Conservation (phyloP, 1,139 yeast species). For the Geotrichum siamense region DNA sequence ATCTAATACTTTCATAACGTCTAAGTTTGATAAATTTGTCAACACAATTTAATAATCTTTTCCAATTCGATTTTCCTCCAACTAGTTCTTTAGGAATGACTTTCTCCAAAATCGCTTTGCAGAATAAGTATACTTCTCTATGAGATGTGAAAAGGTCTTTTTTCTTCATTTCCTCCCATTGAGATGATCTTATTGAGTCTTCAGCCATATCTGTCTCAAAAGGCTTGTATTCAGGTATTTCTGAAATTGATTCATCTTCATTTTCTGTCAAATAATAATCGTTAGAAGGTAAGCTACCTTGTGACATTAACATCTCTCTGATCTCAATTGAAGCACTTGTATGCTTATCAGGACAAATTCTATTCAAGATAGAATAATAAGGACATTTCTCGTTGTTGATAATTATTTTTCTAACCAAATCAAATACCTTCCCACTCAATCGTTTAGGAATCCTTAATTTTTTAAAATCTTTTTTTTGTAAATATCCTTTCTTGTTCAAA, state of each 20-base stretch:
- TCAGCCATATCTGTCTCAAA: neutral
- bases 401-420: constrained; percentile 12
- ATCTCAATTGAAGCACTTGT: constrained; percentile 6
- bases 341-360: constrained; percentile 22
- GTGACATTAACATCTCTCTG: constrained; percentile 2
- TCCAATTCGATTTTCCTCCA: constrained; percentile 50
- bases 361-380: constrained; percentile 20
- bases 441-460: constrained; percentile 15
- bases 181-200: constrained; percentile 3
- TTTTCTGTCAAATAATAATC: neutral
- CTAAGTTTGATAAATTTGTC: constrained; percentile 38
- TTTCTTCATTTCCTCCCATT: constrained; percentile 14
- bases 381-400: constrained; percentile 19
- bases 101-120: constrained; percentile 22
- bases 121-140: constrained; percentile 16
- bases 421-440: constrained; percentile 12
- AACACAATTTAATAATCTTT: constrained; percentile 37
- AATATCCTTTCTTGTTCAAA: constrained; percentile 6
- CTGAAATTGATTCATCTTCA: neutral
- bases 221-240: neutral
- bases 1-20: constrained; percentile 29
- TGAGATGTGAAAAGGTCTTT: constrained; percentile 5
- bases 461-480: neutral
- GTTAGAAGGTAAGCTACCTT: constrained; percentile 14
- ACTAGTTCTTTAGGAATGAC: constrained; percentile 48